Conservation (phyloP, 2,329 filamentous ascomycete species). For the Paracoccidioides brasiliensis region DNA sequence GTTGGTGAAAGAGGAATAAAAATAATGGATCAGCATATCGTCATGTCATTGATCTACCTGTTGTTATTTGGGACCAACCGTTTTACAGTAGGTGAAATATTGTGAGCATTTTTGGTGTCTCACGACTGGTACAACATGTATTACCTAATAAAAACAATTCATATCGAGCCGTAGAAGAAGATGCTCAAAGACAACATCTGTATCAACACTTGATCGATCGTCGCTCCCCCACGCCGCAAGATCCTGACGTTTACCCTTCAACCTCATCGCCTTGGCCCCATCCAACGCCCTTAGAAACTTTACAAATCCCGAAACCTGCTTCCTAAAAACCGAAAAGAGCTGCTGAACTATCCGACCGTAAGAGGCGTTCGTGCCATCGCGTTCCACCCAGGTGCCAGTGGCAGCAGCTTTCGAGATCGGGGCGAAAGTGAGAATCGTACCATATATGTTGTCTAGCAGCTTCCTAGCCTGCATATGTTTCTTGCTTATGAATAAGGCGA, state of each 20-base stretch:
- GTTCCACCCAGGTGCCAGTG: not conserved
- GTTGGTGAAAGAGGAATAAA: not conserved
- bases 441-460: conserved; percentile 65
- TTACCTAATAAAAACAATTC: conserved; percentile 47
- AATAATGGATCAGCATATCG: not conserved
- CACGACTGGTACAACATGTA: not conserved
- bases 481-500: conserved; percentile 58
- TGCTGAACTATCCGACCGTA: conserved; percentile 22
- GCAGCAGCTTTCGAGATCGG: conserved; percentile 20
- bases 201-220: conserved; percentile 20
- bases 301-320: conserved; percentile 62
- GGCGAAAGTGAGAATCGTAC: conserved; percentile 57
- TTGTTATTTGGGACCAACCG: too few relatives aligned
- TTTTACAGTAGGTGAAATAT: too few relatives aligned
- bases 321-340: conserved; percentile 54
- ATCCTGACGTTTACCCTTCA: conserved; percentile 16
- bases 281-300: conserved; percentile 54
- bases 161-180: conserved; percentile 59
- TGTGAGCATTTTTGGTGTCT: not conserved
- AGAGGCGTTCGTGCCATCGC: not conserved
- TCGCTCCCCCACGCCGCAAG: conserved; percentile 15
- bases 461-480: conserved; percentile 60
- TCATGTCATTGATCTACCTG: not conserved
- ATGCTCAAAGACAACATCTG: conserved; percentile 52
- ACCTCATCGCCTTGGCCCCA: conserved; percentile 45